phyloP scores from a whole-genome alignment of 2,329 filamentous ascomycete genomes.

The Xylaria sp. region DNA sequence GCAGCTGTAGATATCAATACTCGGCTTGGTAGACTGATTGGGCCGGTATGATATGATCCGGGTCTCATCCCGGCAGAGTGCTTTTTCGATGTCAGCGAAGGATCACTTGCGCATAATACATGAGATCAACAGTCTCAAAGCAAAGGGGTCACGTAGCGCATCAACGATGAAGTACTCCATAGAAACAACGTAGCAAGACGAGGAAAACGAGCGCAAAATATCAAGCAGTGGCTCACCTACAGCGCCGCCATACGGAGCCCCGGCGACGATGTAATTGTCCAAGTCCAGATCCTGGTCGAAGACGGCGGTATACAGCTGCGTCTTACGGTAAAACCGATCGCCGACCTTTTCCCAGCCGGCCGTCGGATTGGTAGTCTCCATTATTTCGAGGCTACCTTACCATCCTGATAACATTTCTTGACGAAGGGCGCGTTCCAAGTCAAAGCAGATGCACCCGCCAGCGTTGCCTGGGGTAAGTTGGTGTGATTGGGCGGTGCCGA shows the following conservation, averaged over 20 bases:
- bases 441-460: conserved; percentile 5
- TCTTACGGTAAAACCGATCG: conserved; percentile 91
- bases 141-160: neutral
- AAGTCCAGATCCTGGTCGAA: conserved; percentile 93
- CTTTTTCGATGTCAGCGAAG: conserved; percentile 43
- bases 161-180: neutral
- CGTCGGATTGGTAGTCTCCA: conserved; percentile 62
- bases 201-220: neutral
- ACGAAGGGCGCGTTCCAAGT: neutral
- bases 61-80: conserved; percentile 80
- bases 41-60: conserved; percentile 77
- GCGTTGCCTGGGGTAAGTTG: conserved; percentile 4
- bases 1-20: conserved; percentile 91
- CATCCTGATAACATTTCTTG: conserved; percentile 16
- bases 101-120: neutral
- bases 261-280: conserved; percentile 87
- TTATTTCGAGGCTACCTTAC: conserved; percentile 34
- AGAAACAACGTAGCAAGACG: neutral
- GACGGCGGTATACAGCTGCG: conserved; percentile 84
- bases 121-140: neutral
- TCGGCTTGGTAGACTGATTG: conserved; percentile 66
- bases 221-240: conserved; percentile 59
- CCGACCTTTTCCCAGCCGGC: conserved; percentile 93
- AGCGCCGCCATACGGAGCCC: conserved; percentile 89
- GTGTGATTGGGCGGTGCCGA: neutral